These are phyloP conservation scores for Schizosaccharomyces lindneri DNA, from an alignment of 805 yeast genomes.

Conservation along the genomic window DNA sequence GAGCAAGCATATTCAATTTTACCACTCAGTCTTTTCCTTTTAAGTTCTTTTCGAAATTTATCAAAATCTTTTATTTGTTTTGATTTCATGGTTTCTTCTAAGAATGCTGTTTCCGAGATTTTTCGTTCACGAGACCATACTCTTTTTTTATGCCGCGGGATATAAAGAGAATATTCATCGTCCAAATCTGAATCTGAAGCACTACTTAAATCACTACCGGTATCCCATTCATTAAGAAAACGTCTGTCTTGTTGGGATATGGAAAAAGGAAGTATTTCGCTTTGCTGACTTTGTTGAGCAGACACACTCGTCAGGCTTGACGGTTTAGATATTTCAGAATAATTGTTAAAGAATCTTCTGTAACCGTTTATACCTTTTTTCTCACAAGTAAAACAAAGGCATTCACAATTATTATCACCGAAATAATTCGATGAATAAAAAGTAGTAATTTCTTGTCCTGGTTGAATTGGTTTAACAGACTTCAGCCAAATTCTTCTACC, in stretches of 20 bases:
- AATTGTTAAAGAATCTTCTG: constrained; percentile 2
- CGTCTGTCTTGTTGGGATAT: not conserved
- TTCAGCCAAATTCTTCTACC: constrained; percentile 14
- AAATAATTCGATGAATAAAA: constrained; percentile 20
- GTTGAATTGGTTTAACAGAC: constrained; percentile 15
- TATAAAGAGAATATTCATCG: not conserved
- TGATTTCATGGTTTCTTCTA: not conserved
- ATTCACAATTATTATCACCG: constrained; percentile 20
- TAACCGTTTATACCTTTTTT: constrained; percentile 13
- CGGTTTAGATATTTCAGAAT: not conserved
- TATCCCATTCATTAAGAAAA: not conserved
- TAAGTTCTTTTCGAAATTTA: not conserved
- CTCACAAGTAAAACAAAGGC: constrained; percentile 24
- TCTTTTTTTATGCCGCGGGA: not conserved
- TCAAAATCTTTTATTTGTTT: too few species aligned
- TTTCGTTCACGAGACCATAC: not conserved
- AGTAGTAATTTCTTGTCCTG: constrained; percentile 26
- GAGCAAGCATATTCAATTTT: not conserved
- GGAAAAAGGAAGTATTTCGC: not conserved
- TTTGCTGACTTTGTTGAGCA: too few species aligned
- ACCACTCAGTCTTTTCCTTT: not conserved
- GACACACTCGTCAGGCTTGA: not conserved
- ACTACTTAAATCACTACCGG: not conserved
- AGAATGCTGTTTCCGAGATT: not conserved
- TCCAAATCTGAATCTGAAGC: not conserved